phyloP scores from a whole-genome alignment of 2,329 filamentous ascomycete genomes.

The Ophiostoma sp. region DNA sequence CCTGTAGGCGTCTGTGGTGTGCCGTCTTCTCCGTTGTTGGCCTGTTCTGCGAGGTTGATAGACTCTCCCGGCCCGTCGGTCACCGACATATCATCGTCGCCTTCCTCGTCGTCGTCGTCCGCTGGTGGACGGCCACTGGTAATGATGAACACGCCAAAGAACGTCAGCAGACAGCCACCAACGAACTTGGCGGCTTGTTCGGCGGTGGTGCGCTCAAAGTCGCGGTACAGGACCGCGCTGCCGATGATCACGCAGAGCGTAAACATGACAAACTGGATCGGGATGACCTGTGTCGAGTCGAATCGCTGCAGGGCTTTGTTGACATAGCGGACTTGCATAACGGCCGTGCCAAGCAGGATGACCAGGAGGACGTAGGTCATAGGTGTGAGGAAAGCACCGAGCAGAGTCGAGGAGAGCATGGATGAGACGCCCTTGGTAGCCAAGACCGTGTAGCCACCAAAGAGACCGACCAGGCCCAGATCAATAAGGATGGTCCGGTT shows the following conservation, averaged over 20 bases:
- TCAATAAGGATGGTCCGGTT: slow-evolving; percentile 85
- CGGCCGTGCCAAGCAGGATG: slow-evolving; percentile 76
- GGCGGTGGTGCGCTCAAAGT: slow-evolving; percentile 80
- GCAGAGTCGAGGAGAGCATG: slow-evolving; percentile 85
- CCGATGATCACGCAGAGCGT: slow-evolving; percentile 94
- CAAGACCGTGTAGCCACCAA: slow-evolving; percentile 96
- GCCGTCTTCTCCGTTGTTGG: slow-evolving; percentile 38
- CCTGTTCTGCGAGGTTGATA: slow-evolving; percentile 60
- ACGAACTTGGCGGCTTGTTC: slow-evolving; percentile 81
- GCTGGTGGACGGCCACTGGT: slow-evolving; percentile 72
- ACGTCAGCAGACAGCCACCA: slow-evolving; percentile 87
- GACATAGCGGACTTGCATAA: slow-evolving; percentile 97
- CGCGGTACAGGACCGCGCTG: slow-evolving; percentile 88
- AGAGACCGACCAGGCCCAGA: slow-evolving; percentile 86
- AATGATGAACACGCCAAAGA: slow-evolving; percentile 95
- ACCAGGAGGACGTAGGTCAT: slow-evolving; percentile 85
- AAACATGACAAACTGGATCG: slow-evolving; percentile 95
- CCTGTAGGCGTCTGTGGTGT: neutral
- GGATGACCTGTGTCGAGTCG: slow-evolving; percentile 96
- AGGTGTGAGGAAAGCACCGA: slow-evolving; percentile 85
- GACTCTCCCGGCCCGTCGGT: slow-evolving; percentile 57
- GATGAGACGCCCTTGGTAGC: slow-evolving; percentile 97
- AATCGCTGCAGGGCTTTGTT: slow-evolving; percentile 87
- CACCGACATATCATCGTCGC: slow-evolving; percentile 59
- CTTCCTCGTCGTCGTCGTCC: slow-evolving; percentile 61